Evolutionary conservation across 768 basidiomycete species (phyloP).

Genomic region (Tricholoma bakamatsutake): DNA sequence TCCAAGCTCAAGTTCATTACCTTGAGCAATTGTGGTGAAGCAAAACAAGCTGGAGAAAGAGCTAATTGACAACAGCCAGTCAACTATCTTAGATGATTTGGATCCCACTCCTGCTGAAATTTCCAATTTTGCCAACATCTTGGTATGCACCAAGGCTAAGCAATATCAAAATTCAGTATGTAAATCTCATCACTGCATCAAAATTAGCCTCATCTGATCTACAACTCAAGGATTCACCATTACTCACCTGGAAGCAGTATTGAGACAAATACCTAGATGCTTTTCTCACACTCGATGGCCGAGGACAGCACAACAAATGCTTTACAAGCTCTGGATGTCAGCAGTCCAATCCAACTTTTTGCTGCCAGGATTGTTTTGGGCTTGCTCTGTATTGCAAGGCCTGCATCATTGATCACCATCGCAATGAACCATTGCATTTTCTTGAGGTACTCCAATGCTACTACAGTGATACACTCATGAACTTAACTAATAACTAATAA

Average conservation of each 20-base stretch:
- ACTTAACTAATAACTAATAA: background rate
- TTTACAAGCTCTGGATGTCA: conserved; percentile 4
- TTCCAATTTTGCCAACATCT: background rate
- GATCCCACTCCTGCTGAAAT: background rate
- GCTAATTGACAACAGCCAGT: background rate
- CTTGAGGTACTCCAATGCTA: conserved; percentile 11
- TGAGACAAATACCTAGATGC: conserved; percentile 11
- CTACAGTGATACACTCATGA: background rate
- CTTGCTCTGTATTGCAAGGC: conserved; percentile 4
- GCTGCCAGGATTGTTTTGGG: conserved; percentile 13
- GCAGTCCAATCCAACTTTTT: background rate
- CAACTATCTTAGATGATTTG: background rate
- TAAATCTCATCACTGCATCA: background rate
- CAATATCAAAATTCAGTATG: background rate
- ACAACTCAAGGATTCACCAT: conserved; percentile 8
- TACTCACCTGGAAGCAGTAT: conserved; percentile 12
- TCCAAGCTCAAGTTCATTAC: background rate
- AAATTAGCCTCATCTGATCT: background rate
- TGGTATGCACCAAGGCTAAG: background rate
- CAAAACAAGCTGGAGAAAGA: no score
- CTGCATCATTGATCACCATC: conserved; percentile 13
- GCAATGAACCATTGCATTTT: conserved; percentile 10
- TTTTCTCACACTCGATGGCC: conserved; percentile 10
- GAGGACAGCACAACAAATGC: conserved; percentile 4
- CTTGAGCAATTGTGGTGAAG: background rate